These are phyloP conservation scores for Xylariaceae sp. DNA, from an alignment of 2,329 filamentous ascomycete species.

Conservation along the genomic window DNA sequence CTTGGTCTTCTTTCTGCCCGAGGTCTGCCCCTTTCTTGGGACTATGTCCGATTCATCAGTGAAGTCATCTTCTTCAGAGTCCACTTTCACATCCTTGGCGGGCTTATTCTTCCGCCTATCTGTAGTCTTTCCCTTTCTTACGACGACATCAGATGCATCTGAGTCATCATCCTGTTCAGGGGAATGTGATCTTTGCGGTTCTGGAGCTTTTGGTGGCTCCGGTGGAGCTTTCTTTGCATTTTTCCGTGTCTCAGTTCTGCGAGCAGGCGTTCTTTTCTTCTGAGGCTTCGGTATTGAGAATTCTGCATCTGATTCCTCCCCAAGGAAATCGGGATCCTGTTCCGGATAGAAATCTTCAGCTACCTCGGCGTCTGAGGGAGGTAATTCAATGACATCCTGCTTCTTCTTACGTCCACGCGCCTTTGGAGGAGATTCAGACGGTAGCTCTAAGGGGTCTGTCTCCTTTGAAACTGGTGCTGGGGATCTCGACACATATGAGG, in stretches of 20 bases:
- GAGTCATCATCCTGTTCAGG: conserved; percentile 4
- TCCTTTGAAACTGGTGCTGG: background rate
- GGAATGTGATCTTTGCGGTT: background rate
- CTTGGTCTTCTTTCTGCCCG: conserved; percentile 6
- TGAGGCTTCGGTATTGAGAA: conserved; percentile 24
- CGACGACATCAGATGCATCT: conserved; percentile 1
- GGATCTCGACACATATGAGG: background rate
- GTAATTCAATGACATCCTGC: conserved; percentile 16
- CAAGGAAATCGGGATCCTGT: background rate
- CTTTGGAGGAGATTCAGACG: conserved; percentile 22
- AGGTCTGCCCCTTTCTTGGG: conserved; percentile 7
- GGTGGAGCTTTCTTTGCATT: conserved; percentile 1
- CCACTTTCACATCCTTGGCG: background rate
- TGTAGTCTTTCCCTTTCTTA: too few relatives aligned
- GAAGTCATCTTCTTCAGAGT: background rate
- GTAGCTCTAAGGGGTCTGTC: conserved; percentile 11
- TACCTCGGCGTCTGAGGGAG: conserved; percentile 2
- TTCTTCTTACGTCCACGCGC: conserved; percentile 33
- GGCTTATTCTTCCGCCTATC: too few relatives aligned
- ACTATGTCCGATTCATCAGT: background rate
- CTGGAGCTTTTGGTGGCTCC: conserved; percentile 4
- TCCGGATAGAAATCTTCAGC: conserved; percentile 5
- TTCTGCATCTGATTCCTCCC: conserved; percentile 14
- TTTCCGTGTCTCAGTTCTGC: conserved; percentile 26
- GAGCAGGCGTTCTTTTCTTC: conserved; percentile 31